Base-by-base conservation (phyloP, 2,329 filamentous ascomycete species). In the Colletotrichum cuscutae region DNA sequence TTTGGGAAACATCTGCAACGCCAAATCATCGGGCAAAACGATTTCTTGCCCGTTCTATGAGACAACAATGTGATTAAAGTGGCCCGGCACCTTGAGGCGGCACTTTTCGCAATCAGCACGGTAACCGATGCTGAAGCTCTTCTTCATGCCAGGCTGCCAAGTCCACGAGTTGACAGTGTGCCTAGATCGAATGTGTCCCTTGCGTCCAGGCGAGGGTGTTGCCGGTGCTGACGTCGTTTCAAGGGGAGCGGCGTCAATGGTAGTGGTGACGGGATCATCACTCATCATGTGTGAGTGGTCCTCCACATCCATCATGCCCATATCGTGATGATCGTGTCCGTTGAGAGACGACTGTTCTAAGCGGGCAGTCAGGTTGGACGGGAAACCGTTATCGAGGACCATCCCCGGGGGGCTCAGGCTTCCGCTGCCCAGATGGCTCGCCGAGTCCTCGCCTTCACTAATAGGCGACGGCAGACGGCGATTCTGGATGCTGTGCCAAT, bases 61-160 rank as follows among this genome's bases (percentile, higher is more conserved):
- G 77, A 91, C 87, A 75, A 94, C 90, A 72, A 95, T 94, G 81
- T 95, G 93, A 78, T 93, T 95, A 79, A 94, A 95, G 80, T 95
- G 93, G 1, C 93, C 93, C 0, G 93, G 93, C 8, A 94, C 92
- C 79, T 91, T 93, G 79, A 89, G 86, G 57, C 88, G 88, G 82
- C 93, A 95, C 81, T 95, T 95, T 74, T 95, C 93, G 79, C 93
- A 95, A 81, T 94, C 93, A 13, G 91, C 88, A 75, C 93, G 86
- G 83, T 92, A 95, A 63, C 93, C 93, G 89, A 95, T 94, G 77
- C 92, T 93, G 80, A 95, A 92, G 74, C 88, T 90, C 80, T 89
- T 90, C 82, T 92, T 93, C 88, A 90, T 90, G 75, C 89, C 89
- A 0, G 89, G 88, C 73, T 90, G 88, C 77, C 86, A 84, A 2